Evolutionary conservation across 1,284 basidiomycete genomes (phyloP), one percentile per base, ranked within the genome.

Genomic region (Inonotus obliquus): DNA sequence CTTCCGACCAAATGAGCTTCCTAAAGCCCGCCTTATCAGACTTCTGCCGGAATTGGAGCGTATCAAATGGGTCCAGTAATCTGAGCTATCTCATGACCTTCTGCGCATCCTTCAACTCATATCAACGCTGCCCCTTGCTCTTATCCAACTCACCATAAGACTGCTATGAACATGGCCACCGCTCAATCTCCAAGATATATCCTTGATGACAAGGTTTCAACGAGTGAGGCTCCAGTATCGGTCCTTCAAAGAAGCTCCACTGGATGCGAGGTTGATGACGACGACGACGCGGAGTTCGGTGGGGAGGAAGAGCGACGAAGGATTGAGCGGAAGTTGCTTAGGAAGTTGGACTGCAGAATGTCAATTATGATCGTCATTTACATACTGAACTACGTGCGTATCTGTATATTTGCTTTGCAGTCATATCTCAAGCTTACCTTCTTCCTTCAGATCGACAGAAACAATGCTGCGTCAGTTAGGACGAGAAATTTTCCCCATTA

Each of bases 391-490:
- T 62, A 63, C 29, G 57, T 54, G 32, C 7, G 51, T 58, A 13
- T 37, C 48, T 35, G 17, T 51, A 10, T 19, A 6, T 21, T 17
- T 54, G 14, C 10, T 48, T 21, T 37, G 6, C 1, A 21, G n/a
- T n/a, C n/a, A n/a, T n/a, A n/a, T n/a, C 47, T 19, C 14, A 21
- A 19, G 14, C 29, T 41, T 4, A 45, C n/a, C 21, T 4, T 41
- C 48, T 13, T 10, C 32, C 23, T 44, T 3, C 61, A 87, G 76
- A 82, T 89, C 65, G 87, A 89, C 69, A 77, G 86, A 57, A 89
- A 85, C 68, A 88, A 87, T 72, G 82, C 79, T 59, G 76, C 81
- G 84, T 85, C 68, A 62, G 78, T 69, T 11, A 13, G 23, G 19
- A 23, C n/a, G 39, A 29, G 19, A 44, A 1, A 17, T 7, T 6